Evolutionary conservation across 2,329 filamentous ascomycete genomes (phyloP).

Genomic region (Graphilbum sp.): DNA sequence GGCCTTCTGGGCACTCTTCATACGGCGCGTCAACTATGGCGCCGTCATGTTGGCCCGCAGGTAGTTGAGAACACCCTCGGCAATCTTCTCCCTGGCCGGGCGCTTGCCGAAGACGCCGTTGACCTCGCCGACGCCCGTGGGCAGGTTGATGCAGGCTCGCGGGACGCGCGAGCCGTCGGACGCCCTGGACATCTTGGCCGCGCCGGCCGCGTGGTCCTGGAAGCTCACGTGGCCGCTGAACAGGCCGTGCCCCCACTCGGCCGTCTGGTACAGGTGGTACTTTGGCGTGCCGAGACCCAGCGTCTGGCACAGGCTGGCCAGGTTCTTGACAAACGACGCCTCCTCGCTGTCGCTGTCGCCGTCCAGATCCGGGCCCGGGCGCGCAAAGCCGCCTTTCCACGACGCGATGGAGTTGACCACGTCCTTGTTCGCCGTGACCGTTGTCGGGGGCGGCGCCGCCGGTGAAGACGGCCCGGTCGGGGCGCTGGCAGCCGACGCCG

Average conservation of each 20-base stretch:
- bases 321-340: slow-evolving; percentile 10
- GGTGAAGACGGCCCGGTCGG: too few relatives aligned
- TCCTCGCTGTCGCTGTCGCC: slow-evolving; percentile 4
- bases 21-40: too few relatives aligned
- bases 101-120: slow-evolving; percentile 17
- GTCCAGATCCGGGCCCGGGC: not conserved
- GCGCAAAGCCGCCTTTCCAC: not conserved
- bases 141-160: slow-evolving; percentile 9
- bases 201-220: slow-evolving; percentile 17
- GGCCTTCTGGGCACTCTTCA: not conserved
- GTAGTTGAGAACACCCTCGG: slow-evolving; percentile 21
- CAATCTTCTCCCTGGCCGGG: slow-evolving; percentile 21
- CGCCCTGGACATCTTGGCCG: not conserved
- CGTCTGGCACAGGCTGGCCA: slow-evolving; percentile 9
- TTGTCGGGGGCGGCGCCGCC: too few relatives aligned
- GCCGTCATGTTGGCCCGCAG: slow-evolving; percentile 10
- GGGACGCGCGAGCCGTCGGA: not conserved
- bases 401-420: slow-evolving; percentile 3
- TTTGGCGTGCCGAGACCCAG: slow-evolving; percentile 3
- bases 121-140: slow-evolving; percentile 18
- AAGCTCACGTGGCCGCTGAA: slow-evolving; percentile 17
- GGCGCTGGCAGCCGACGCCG: not conserved
- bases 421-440: not conserved
- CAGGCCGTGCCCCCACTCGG: slow-evolving; percentile 8
- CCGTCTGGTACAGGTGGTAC: not conserved